phyloP scores from a whole-genome alignment of 257 asterid species.

The Solanum arcanum region DNA sequence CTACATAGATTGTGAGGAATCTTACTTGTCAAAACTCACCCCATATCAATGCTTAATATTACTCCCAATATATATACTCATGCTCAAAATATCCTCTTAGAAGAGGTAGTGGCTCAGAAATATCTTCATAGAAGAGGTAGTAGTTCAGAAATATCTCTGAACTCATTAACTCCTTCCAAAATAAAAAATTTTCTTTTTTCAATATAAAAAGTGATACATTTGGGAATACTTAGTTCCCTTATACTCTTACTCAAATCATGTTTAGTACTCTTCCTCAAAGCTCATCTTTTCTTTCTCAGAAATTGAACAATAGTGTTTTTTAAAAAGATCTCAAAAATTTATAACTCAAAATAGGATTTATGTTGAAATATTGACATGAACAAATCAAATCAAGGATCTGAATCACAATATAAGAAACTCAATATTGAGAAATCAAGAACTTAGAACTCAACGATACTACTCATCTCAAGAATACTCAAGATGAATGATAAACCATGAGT shows the following conservation, averaged over 20 bases:
- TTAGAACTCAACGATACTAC: background rate
- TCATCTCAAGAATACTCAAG: background rate
- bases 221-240: background rate
- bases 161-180: background rate
- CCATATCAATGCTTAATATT: background rate
- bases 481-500: background rate
- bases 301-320: too few relatives aligned
- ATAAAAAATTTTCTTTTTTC: background rate
- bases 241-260: background rate
- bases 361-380: background rate
- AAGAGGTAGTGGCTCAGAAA: background rate
- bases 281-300: background rate
- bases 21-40: background rate
- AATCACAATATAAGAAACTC: background rate
- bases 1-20: background rate
- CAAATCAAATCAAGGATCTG: background rate
- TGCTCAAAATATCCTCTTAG: background rate
- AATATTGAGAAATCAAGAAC: background rate
- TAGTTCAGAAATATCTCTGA: background rate
- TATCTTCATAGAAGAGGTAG: background rate
- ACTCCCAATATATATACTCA: background rate
- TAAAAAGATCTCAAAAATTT: background rate
- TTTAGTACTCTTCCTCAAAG: background rate
- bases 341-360: background rate
- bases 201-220: background rate